Evolutionary conservation across 1,284 basidiomycete species (phyloP).

Genomic region (Neonothopanus nambi): DNA sequence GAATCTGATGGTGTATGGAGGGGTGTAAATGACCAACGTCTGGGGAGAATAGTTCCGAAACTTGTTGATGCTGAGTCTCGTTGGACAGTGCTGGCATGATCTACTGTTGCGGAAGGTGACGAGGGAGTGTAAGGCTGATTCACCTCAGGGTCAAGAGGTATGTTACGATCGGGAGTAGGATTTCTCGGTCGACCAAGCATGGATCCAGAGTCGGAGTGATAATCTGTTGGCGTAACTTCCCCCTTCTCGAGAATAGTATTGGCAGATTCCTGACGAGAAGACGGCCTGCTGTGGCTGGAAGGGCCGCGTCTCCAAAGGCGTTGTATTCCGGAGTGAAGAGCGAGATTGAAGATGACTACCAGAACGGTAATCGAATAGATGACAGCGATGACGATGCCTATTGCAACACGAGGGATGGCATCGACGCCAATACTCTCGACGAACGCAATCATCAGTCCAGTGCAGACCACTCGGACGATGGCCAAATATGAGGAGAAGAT

Average conservation of each 20-base stretch:
- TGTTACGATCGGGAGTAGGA: constrained; percentile 52
- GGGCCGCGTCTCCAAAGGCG: constrained; percentile 26
- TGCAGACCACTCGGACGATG: constrained; percentile 61
- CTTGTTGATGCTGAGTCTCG: constrained; percentile 37
- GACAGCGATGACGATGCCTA: constrained; percentile 66
- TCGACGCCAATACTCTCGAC: constrained; percentile 56
- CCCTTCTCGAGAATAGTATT: constrained; percentile 31
- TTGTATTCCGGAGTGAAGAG: constrained; percentile 33
- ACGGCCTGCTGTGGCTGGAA: constrained; percentile 15
- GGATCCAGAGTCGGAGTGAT: constrained; percentile 21
- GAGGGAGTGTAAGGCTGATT: constrained; percentile 47
- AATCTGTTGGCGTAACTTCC: constrained; percentile 17
- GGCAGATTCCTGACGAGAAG: constrained; percentile 15
- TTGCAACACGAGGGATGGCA: constrained; percentile 74
- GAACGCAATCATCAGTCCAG: constrained; percentile 69
- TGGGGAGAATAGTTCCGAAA: constrained; percentile 42
- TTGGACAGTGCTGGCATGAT: constrained; percentile 24
- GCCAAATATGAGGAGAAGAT: constrained; percentile 65
- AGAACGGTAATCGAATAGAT: constrained; percentile 62
- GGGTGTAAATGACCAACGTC: constrained; percentile 42
- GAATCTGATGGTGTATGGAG: constrained; percentile 17
- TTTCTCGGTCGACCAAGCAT: constrained; percentile 45
- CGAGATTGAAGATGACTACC: constrained; percentile 60
- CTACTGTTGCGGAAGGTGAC: constrained; percentile 23
- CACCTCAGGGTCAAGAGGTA: constrained; percentile 41